Evolutionary conservation across 352 stramenopile species (phyloP).

Genomic region (Phytopythium chamaehyphon): DNA sequence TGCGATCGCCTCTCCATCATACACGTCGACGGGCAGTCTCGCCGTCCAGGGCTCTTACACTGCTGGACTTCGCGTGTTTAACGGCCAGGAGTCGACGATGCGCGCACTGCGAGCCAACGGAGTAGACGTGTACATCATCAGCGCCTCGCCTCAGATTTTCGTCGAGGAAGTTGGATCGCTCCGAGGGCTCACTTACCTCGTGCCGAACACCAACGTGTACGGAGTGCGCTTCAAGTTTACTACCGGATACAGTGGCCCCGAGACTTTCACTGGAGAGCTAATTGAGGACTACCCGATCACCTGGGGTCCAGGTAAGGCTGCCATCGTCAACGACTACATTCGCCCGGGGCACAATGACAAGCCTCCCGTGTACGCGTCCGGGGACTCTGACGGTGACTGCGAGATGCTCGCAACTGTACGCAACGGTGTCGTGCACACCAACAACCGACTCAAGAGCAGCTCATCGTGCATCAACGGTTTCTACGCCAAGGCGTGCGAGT

Average conservation of each 20-base stretch:
- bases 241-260: conserved; percentile 10
- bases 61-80: conserved; percentile 55
- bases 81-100: conserved; percentile 58
- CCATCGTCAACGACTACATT: conserved; percentile 41
- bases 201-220: conserved; percentile 49
- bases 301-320: conserved; percentile 53
- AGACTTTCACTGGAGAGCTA: conserved; percentile 38
- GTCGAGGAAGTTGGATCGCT: conserved; percentile 39
- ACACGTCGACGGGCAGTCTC: conserved; percentile 33
- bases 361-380: conserved; percentile 44
- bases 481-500: conserved; percentile 54
- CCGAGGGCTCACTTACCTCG: conserved; percentile 42
- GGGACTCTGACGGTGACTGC: conserved; percentile 57
- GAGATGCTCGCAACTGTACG: conserved; percentile 55
- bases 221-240: conserved; percentile 46
- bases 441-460: conserved; percentile 54
- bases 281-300: conserved; percentile 57
- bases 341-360: conserved; percentile 37
- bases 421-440: conserved; percentile 54
- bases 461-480: conserved; percentile 53
- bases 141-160: conserved; percentile 48
- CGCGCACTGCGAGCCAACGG: conserved; percentile 32
- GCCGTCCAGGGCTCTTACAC: conserved; percentile 37
- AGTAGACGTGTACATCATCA: conserved; percentile 58
- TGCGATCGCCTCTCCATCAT: conserved; percentile 29